Evolutionary conservation across 2,329 filamentous ascomycete genomes (phyloP), one percentile per base, ranked within the genome.

Genomic region (Sporothrix pseudoabietina): DNA sequence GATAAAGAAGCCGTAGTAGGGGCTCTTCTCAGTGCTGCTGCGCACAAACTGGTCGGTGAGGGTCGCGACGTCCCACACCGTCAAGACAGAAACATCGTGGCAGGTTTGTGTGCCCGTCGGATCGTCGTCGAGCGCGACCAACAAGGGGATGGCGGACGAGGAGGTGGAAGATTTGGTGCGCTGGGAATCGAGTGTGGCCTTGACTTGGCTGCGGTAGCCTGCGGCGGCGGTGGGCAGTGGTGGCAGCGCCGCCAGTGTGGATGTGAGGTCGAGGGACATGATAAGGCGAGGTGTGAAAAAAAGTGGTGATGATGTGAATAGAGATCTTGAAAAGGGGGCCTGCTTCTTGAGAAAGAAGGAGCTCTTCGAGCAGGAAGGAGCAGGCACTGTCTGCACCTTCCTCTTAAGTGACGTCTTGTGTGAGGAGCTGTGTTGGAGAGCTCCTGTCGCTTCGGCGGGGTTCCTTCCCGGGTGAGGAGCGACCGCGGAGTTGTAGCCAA

Each of bases 51-150:
- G 85, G 8, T 77, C 75, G 2, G 78, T 79, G 1, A 88, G 80
- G 0, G 82, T 84, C 0, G 79, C 75, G 6, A 82, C 75, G 73
- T 86, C 84, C 86, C 87, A 89, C 5, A 85, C 84, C 0, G 86
- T 87, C 26, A 89, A 81, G 1, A 89, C 86, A 69, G 82, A 79
- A 74, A 89, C 85, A 75, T 86, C 83, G 78, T 89, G 86, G 78
- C 87, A 88, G n/a, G 87, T 89, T 77, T 89, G 87, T 0, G 87
- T 89, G n/a, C 87, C 87, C 0, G 87, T 89, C 44, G 87, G 87
- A 72, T 89, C 87, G 74, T 89, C 87, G 71, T 88, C 87, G 6
- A 86, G 80, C 0, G 81, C 81, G 4, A 86, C 80, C 7, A 84
- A 79, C 9, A 80, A 16, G 0, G 71, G 71, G 7, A 72, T 59